Conservation (phyloP, 148 eudicot genomes). For the Arctostaphylos glauca region DNA sequence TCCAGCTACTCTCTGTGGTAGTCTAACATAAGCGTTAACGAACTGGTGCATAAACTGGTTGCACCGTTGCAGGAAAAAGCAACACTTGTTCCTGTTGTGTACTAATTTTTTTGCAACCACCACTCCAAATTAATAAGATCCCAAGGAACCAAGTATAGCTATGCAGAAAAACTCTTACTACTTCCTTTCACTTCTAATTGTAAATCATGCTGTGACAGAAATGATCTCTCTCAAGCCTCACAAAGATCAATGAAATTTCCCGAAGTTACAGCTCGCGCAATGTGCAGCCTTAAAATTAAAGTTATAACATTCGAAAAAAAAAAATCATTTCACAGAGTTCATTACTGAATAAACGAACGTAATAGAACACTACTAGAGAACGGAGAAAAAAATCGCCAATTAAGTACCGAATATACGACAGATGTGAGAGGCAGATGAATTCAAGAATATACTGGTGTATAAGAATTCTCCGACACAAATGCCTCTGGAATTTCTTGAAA, state of each 20-base stretch:
- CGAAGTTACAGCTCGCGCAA: not conserved
- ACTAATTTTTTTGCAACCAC: not conserved
- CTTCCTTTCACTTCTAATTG: not conserved
- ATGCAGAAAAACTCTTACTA: not conserved
- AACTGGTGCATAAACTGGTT: too few relatives aligned
- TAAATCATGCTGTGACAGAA: not conserved
- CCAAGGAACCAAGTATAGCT: not conserved
- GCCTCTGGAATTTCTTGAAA: not conserved
- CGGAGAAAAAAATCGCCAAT: not conserved
- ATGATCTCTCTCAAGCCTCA: not conserved
- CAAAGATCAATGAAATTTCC: not conserved
- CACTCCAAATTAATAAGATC: not conserved
- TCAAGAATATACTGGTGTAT: not conserved
- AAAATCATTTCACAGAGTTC: not conserved
- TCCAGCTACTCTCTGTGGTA: too few relatives aligned
- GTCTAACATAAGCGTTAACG: too few relatives aligned
- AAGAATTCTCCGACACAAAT: not conserved
- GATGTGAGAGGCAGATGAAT: not conserved
- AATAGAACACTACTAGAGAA: not conserved
- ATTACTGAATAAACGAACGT: not conserved
- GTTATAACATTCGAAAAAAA: not conserved
- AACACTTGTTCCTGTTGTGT: not conserved
- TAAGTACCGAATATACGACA: not conserved
- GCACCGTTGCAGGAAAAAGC: not conserved
- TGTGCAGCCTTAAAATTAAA: not conserved